These are phyloP conservation scores for Raphidocelis subcapitata DNA, from an alignment of 139 green algal species.

Conservation along the genomic window DNA sequence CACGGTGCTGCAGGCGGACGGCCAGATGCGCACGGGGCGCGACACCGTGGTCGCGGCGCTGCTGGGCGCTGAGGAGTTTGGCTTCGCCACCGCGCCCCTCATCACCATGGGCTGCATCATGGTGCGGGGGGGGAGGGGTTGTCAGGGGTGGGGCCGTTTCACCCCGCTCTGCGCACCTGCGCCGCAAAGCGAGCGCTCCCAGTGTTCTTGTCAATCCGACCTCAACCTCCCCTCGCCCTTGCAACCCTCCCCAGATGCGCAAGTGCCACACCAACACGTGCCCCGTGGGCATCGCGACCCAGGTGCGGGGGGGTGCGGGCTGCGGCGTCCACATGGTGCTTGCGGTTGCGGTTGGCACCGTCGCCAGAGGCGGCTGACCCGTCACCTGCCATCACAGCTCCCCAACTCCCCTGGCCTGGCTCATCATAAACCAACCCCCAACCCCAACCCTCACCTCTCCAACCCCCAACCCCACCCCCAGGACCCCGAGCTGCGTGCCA, in stretches of 20 bases:
- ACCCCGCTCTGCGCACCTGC: too few species aligned
- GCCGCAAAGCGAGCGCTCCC: too few species aligned
- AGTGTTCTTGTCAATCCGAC: too few species aligned
- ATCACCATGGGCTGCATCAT: slow-evolving; percentile 97
- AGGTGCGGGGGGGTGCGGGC: slow-evolving; percentile 24
- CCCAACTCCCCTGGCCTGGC: not conserved
- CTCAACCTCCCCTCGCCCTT: too few species aligned
- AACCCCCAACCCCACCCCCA: slow-evolving; percentile 31
- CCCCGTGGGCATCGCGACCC: slow-evolving; percentile 92
- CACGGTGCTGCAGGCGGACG: slow-evolving; percentile 83
- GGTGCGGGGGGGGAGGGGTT: too few species aligned
- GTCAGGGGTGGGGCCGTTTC: too few species aligned
- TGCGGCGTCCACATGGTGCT: not conserved
- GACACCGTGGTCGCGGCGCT: slow-evolving; percentile 87
- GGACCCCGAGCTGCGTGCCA: slow-evolving; percentile 94
- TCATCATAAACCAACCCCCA: not conserved
- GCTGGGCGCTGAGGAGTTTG: slow-evolving; percentile 96
- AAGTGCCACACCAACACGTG: slow-evolving; percentile 99
- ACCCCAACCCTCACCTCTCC: too few species aligned
- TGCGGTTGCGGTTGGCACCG: too few species aligned
- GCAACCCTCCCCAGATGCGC: too few species aligned
- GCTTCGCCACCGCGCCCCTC: slow-evolving; percentile 94
- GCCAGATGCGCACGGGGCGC: slow-evolving; percentile 92
- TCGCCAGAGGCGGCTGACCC: too few species aligned
- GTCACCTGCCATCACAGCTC: not conserved